Conservation (phyloP, 2,329 filamentous ascomycete species). For the Metarhizium guizhouense region DNA sequence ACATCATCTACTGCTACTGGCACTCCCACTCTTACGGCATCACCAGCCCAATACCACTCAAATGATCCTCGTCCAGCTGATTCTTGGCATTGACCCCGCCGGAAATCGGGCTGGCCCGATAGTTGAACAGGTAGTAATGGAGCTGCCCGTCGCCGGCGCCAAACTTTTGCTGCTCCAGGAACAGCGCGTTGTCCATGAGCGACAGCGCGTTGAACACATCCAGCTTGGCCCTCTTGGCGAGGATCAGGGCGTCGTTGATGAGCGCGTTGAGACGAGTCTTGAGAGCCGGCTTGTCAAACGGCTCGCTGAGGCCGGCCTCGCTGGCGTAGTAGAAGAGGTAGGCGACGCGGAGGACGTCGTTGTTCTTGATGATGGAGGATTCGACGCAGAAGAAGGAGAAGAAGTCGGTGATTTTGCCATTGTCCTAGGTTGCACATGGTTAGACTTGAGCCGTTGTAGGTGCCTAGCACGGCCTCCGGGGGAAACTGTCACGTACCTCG, state of each 20-base stretch:
- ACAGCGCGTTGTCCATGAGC: conserved; percentile 86
- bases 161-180: conserved; percentile 90
- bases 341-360: conserved; percentile 74
- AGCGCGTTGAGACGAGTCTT: conserved; percentile 75
- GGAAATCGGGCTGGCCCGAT: conserved; percentile 73
- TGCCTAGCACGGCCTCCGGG: background rate
- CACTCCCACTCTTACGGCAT: conserved; percentile 42
- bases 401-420: conserved; percentile 82
- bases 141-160: conserved; percentile 89
- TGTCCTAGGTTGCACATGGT: conserved; percentile 26
- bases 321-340: conserved; percentile 97
- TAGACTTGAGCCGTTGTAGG: background rate
- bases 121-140: conserved; percentile 98
- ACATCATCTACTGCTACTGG: background rate
- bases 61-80: conserved; percentile 62
- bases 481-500: conserved; percentile 43
- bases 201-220: conserved; percentile 97
- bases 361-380: conserved; percentile 79
- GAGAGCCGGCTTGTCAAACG: conserved; percentile 47
- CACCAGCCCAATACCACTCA: conserved; percentile 84
- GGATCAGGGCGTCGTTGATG: conserved; percentile 75
- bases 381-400: conserved; percentile 95
- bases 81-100: conserved; percentile 80
- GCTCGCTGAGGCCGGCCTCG: conserved; percentile 59
- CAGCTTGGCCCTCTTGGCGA: conserved; percentile 76